phyloP scores from a whole-genome alignment of 805 yeast species.

The Debaryomyces castellii region DNA sequence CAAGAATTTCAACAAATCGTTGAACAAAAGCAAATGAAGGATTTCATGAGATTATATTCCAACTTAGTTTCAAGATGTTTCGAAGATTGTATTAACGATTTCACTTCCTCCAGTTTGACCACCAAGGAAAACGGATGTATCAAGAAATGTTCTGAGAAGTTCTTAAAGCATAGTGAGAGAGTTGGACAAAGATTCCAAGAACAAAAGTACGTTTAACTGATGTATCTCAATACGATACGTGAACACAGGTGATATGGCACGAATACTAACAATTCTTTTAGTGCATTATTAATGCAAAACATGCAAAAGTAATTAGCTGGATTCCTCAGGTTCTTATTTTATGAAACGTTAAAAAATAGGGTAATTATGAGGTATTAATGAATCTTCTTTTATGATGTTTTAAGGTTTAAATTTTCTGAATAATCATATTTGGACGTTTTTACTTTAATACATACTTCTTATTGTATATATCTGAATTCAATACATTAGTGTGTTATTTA shows the following conservation, averaged over 20 bases:
- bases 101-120: constrained; percentile 87
- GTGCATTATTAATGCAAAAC: constrained; percentile 71
- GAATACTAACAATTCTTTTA: constrained; percentile 29
- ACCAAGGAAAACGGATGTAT: constrained; percentile 84
- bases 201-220: constrained; percentile 59
- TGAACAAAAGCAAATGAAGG: constrained; percentile 98
- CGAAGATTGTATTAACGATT: constrained; percentile 96
- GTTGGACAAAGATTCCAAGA: constrained; percentile 99
- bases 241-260: too few relatives aligned
- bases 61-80: constrained; percentile 95
- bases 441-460: not conserved
- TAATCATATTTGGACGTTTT: not conserved
- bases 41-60: constrained; percentile 95
- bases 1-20: constrained; percentile 94
- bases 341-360: not conserved
- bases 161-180: constrained; percentile 96
- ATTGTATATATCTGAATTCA: constrained; percentile 6
- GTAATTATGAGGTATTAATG: constrained; percentile 1
- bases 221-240: too few relatives aligned
- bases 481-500: constrained; percentile 1
- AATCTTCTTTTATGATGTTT: constrained; percentile 2
- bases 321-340: not conserved
- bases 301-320: constrained; percentile 33
- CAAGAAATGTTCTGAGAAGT: constrained; percentile 92
- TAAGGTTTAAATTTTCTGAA: not conserved